These are phyloP conservation scores for Begonia loranthoides DNA, from an alignment of 306 rosid species.

Conservation along the genomic window DNA sequence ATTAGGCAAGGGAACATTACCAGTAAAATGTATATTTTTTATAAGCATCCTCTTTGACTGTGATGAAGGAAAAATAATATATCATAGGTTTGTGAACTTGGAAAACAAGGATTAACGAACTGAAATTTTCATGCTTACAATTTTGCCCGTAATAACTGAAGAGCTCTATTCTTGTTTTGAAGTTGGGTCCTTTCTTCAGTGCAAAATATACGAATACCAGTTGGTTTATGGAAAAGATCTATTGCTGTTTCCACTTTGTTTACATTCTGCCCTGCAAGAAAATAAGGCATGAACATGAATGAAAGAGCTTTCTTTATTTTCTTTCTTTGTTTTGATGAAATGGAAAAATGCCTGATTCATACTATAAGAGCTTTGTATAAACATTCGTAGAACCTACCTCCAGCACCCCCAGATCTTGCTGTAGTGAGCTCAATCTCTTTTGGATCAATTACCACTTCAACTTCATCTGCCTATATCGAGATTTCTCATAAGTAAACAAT, in stretches of 20 bases:
- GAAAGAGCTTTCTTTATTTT: conserved; percentile 1
- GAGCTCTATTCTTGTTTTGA: conserved; percentile 74
- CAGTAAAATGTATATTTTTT: too few species aligned
- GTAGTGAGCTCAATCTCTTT: conserved; percentile 91
- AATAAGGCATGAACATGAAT: conserved; percentile 4
- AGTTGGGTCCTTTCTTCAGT: conserved; percentile 95
- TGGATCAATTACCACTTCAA: conserved; percentile 84
- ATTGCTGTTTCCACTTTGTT: conserved; percentile 98
- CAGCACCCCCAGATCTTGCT: conserved; percentile 98
- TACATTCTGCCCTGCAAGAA: conserved; percentile 88
- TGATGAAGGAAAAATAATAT: too few species aligned
- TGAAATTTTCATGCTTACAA: conserved; percentile 39
- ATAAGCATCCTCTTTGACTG: too few species aligned
- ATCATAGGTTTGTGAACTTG: background rate
- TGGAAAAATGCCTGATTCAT: background rate
- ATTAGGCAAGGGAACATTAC: too few species aligned
- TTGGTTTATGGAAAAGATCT: conserved; percentile 91
- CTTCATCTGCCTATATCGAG: conserved; percentile 78
- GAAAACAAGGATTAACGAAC: conserved; percentile 1
- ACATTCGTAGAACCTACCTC: conserved; percentile 44
- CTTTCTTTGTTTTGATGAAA: background rate
- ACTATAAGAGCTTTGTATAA: background rate
- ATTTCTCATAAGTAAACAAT: conserved; percentile 13
- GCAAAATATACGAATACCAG: conserved; percentile 97
- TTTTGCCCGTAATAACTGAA: conserved; percentile 92